Base-by-base conservation (phyloP, 2,329 filamentous ascomycete species). In the Rasamsonia emersonii region DNA sequence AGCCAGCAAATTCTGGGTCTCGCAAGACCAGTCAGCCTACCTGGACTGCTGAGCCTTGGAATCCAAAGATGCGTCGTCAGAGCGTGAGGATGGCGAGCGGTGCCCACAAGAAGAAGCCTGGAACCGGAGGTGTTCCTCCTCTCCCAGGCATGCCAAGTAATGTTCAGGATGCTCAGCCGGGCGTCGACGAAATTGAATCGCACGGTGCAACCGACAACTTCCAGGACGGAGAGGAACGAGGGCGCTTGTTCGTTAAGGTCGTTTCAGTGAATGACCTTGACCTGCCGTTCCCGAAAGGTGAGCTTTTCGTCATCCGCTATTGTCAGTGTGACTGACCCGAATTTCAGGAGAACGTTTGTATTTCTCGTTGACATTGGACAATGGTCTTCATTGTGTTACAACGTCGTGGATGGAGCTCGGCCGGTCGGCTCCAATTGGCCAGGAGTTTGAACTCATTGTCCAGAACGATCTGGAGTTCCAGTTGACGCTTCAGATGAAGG, bases 381-480 rank as follows among this genome's bases (percentile, higher is more conserved):
- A 98, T 43, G 91, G 91, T 16, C 76, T 98, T 1, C 91, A 98
- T 57, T 98, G 91, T 50, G 91, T 98, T 10, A 98, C 91, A 0
- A 98, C 91, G 3, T 81, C 86, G 1, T 95, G 86, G 84, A 70
- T 96, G 6, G 91, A 98, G 58, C 70, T 98, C 38, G 86, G 86
- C 13, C 82, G 83, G 46, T 89, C 83, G 38, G 89, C 91, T 2
- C 86, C 91, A 0, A 96, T 98, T 46, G 91, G 89, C 5, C 91
- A 98, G 53, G 91, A 98, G 56, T 98, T 98, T 48, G 91, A 98
- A 63, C 77, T 98, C 26, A 88, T 96, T 18, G 91, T 98, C 16
- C 80, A 93, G 30, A 91, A 94, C 46, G 91, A 98, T 47, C 76
- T 98, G n/a, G 91, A 98, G 58, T 98, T 98, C 64, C 91, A 98